Percentiles rank a stretch among this genome's conserved stretches.
Conservation (phyloP, 2,329 filamentous ascomycete species). For the Colletotrichum cuscutae region DNA sequence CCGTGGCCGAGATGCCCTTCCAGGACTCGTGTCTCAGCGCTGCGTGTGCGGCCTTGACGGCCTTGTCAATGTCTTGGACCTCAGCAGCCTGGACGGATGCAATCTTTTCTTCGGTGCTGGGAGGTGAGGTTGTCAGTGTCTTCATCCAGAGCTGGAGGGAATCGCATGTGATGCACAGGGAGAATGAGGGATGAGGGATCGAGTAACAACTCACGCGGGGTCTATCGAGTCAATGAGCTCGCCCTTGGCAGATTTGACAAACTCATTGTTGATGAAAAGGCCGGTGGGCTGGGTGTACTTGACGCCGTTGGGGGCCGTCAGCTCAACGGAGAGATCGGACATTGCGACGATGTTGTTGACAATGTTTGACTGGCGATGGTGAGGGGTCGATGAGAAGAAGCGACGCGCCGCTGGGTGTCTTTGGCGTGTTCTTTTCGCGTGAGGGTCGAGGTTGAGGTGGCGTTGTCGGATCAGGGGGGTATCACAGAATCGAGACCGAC, state of each 20-base stretch:
- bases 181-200: not conserved
- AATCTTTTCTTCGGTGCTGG: constrained; percentile 51
- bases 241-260: constrained; percentile 66
- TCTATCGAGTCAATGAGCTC: constrained; percentile 72
- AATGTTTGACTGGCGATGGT: not conserved
- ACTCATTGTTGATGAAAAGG: constrained; percentile 83
- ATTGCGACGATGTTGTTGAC: not conserved
- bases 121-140: not conserved
- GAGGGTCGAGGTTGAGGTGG: not conserved
- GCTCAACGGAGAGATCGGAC: constrained; percentile 53
- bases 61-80: constrained; percentile 71
- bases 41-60: constrained; percentile 72
- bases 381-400: constrained; percentile 2
- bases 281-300: constrained; percentile 75
- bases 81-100: constrained; percentile 74
- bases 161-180: not conserved
- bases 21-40: constrained; percentile 76
- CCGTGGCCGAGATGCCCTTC: constrained; percentile 73
- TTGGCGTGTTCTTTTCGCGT: not conserved
- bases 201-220: constrained; percentile 58
- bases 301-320: constrained; percentile 76
- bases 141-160: not conserved
- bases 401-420: not conserved
- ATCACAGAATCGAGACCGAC: constrained; percentile 4
- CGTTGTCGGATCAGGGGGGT: not conserved